phyloP scores from a whole-genome alignment of 2,329 filamentous ascomycete genomes.

The Passalora sequoiae region DNA sequence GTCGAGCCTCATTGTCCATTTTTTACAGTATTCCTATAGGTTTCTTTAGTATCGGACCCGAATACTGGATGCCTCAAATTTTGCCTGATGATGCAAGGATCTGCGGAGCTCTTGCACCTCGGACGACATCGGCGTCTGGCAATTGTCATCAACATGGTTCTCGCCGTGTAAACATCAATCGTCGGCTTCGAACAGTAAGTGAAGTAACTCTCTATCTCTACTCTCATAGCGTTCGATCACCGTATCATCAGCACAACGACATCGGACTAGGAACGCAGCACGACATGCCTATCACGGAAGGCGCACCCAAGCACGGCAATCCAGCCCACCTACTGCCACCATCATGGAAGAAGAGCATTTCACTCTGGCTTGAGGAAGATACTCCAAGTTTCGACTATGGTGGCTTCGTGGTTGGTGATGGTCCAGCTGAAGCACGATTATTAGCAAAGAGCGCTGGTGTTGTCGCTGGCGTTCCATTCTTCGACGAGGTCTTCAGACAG shows the following conservation, averaged over 20 bases:
- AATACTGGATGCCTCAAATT: too few relatives aligned
- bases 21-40: too few relatives aligned
- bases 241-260: slow-evolving; percentile 1
- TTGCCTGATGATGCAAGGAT: too few relatives aligned
- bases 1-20: too few relatives aligned
- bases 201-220: neutral
- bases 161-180: neutral
- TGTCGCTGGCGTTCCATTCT: slow-evolving; percentile 88
- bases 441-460: slow-evolving; percentile 64
- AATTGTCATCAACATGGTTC: slow-evolving; percentile 5
- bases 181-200: neutral
- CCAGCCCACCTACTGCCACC: slow-evolving; percentile 72
- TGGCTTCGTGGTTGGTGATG: slow-evolving; percentile 87
- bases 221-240: neutral
- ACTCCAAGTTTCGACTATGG: slow-evolving; percentile 95
- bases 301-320: slow-evolving; percentile 54
- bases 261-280: too few relatives aligned
- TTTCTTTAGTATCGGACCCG: too few relatives aligned
- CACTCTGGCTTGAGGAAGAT: slow-evolving; percentile 89
- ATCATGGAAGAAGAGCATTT: slow-evolving; percentile 75
- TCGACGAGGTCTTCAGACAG: slow-evolving; percentile 87
- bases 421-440: slow-evolving; percentile 45
- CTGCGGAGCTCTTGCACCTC: too few relatives aligned
- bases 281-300: slow-evolving; percentile 41
- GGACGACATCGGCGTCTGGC: slow-evolving; percentile 4